Base-by-base conservation (phyloP, 1,139 yeast genomes). In the Yarrowia galli region DNA sequence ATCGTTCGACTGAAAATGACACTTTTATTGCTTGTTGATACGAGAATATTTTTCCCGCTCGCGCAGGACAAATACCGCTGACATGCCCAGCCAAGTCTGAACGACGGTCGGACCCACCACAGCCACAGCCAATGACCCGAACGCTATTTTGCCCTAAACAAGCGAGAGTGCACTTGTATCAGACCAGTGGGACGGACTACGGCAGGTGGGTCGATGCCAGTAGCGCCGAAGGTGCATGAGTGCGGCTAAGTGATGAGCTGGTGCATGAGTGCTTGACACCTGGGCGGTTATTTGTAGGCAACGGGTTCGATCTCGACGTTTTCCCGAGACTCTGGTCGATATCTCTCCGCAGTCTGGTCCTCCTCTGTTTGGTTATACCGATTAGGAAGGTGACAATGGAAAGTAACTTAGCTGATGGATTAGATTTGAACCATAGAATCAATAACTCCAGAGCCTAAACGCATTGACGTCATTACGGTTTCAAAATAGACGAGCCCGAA, bases 391-490 rank as follows among this genome's bases (percentile, higher is more conserved):
- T 53, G 35, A 36, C 45, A 53, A 53, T 53, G 60, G 23, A 16
- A 36, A 53, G 43, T 36, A 53, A 53, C 60, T 36, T 38, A 16
- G 56, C 56, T 51, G 43, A 53, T 53, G 45, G 45, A 53, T 36
- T 51, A 53, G 60, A 53, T 53, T 53, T 16, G 42, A 35, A 35
- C 42, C 10, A 18, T 16, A 9, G 23, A n/a, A 20, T 13, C 42
- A 35, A 51, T 35, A 35, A 51, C 16, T 35, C 42, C 18, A 5
- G 56, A 49, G n/a, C 23, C 56, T 49, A 49, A 32, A 32, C 15
- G 25, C 18, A n/a, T 53, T 53, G 58, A 53, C 60, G 60, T 53
- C 60, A 53, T 53, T 53, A 53, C 23, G 9, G 60, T 53, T 53
- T 53, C 15, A 23, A 53, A 51, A 36, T 36, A 51, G 32, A 35